Base-by-base conservation (phyloP, 1,284 basidiomycete genomes). In the Leccinum subfulvum region DNA sequence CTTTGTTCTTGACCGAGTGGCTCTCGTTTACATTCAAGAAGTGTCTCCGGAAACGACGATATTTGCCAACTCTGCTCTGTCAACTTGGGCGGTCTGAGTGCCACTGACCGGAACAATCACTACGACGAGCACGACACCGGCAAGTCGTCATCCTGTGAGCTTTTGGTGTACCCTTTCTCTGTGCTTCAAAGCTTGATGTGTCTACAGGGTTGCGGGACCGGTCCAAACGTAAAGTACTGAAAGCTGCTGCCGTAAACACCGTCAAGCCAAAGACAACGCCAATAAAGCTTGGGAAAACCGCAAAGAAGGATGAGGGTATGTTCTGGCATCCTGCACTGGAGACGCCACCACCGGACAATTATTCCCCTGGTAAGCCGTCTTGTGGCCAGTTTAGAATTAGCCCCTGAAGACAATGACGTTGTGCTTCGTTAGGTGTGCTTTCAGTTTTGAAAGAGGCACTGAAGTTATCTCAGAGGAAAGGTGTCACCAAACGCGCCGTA, bases 301-400 rank as follows among this genome's bases (percentile, higher is more conserved):
- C 73, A 11, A 61, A 57, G 37, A 53, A 41, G 13, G 55, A 7
- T 16, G 9, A 79, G 39, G 89, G 90, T 66, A 59, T 77, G 2
- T 92, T 91, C 71, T 92, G 90, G 91, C 77, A 86, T 72, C 73
- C 83, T 11, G 67, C 82, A 5, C 77, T 78, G 61, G 64, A 71
- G 2, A 71, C 63, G 2, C 64, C 76, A 2, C 87, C 89, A n/a
- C 92, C 93, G 0, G 63, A 68, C 4, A 92, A 91, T 69, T 88
- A 84, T 69, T 86, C 85, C 0, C 92, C 92, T 62, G 88, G 92
- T 91, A 71, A 54, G 75, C 64, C 35, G 26, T 53, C 39, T 52
- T 61, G n/a, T 53, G 23, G 16, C 53, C 14, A 49, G 13, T 51
- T 30, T 13, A 18, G 33, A 16, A 58, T 64, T 61, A 57, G 23